A percentile compares a stretch with the other conserved stretches of the same genome.
These are phyloP conservation scores for Talaromyces sp. DNA, from an alignment of 2,329 filamentous ascomycete species.

Conservation along the genomic window DNA sequence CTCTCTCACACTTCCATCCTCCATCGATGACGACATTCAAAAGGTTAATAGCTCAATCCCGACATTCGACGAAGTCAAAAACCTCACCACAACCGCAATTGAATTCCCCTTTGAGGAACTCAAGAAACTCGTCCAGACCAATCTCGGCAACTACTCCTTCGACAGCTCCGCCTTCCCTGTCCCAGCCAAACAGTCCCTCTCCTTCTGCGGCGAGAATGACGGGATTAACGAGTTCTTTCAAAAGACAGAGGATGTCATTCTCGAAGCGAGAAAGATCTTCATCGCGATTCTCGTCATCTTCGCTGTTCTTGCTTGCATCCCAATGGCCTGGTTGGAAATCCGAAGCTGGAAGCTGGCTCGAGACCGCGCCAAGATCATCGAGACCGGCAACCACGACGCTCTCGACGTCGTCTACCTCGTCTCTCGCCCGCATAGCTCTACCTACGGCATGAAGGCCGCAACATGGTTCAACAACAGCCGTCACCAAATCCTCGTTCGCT, in stretches of 20 bases:
- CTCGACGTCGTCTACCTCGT: constrained; percentile 88
- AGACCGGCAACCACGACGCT: constrained; percentile 64
- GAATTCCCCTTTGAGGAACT: constrained; percentile 77
- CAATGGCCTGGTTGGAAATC: constrained; percentile 79
- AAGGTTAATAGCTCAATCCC: constrained; percentile 77
- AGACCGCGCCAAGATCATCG: constrained; percentile 64
- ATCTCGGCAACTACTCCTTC: constrained; percentile 71
- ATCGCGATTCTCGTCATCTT: constrained; percentile 69
- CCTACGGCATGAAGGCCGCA: constrained; percentile 67
- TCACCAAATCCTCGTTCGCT: constrained; percentile 70
- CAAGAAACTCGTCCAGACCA: constrained; percentile 67
- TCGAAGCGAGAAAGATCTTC: constrained; percentile 68
- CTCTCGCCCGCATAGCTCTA: constrained; percentile 73
- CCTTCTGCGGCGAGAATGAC: constrained; percentile 84
- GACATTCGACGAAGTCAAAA: constrained; percentile 77
- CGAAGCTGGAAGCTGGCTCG: constrained; percentile 71
- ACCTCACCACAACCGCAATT: constrained; percentile 72
- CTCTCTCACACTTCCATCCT: constrained; percentile 64
- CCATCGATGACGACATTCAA: constrained; percentile 65
- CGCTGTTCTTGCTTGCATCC: constrained; percentile 69
- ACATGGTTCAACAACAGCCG: constrained; percentile 60
- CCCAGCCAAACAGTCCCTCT: constrained; percentile 74
- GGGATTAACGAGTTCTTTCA: constrained; percentile 81
- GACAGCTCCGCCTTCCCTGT: constrained; percentile 75
- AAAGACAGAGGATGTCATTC: constrained; percentile 63